Conservation (phyloP, 768 basidiomycete species). For the Kwoniella sp. region DNA sequence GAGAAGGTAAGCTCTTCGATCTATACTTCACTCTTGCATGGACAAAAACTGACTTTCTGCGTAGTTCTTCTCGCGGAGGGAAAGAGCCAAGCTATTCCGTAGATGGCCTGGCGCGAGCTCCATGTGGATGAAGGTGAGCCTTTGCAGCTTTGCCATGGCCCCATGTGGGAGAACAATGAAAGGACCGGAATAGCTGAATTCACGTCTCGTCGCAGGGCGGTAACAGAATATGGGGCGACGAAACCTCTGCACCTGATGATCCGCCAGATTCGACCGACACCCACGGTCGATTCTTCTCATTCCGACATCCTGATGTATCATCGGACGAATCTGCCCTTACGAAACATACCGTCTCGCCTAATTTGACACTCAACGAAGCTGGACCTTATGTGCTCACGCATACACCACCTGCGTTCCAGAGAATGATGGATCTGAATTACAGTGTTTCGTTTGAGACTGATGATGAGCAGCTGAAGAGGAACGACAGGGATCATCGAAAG, state of each 20-base stretch:
- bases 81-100: constrained; percentile 84
- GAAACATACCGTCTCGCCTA: constrained; percentile 45
- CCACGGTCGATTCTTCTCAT: constrained; percentile 81
- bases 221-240: constrained; percentile 51
- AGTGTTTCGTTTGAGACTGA: constrained; percentile 84
- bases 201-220: constrained; percentile 64
- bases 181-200: neutral
- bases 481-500: constrained; percentile 47
- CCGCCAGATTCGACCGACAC: constrained; percentile 59
- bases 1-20: constrained; percentile 47
- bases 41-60: constrained; percentile 61
- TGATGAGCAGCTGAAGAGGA: constrained; percentile 58
- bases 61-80: constrained; percentile 85
- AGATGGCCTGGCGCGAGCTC: constrained; percentile 94
- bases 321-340: constrained; percentile 33
- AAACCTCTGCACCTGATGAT: constrained; percentile 63
- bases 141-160: no score
- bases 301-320: constrained; percentile 60
- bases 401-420: constrained; percentile 65
- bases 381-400: constrained; percentile 63
- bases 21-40: neutral
- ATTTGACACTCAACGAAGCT: constrained; percentile 63
- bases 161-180: neutral
- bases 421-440: constrained; percentile 68
- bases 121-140: constrained; percentile 84